A percentile compares a stretch with the other conserved stretches of the same genome.
Evolutionary conservation across 768 basidiomycete genomes (phyloP).

Genomic region (Termitomyces sp.): DNA sequence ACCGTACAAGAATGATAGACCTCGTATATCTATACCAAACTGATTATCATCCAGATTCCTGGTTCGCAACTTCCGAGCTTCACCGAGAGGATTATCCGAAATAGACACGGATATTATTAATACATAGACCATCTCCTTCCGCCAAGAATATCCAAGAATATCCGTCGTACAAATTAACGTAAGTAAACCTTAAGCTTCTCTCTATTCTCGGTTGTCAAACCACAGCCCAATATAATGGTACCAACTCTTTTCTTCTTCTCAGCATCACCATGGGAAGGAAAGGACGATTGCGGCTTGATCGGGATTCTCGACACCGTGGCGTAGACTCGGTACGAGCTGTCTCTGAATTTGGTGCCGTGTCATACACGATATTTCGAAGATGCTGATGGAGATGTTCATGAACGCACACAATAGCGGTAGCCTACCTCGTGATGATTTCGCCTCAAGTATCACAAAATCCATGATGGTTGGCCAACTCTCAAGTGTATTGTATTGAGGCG

Average conservation of each 20-base stretch:
- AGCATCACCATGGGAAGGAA: background rate
- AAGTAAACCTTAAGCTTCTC: background rate
- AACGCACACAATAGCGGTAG: no score
- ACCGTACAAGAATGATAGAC: background rate
- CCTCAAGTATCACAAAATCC: no score
- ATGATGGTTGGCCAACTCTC: no score
- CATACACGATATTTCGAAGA: background rate
- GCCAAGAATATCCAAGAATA: constrained; percentile 1
- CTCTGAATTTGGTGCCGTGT: background rate
- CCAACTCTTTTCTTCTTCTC: background rate
- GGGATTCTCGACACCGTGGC: background rate
- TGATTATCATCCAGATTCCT: background rate
- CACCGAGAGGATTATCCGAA: background rate
- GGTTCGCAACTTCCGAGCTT: background rate
- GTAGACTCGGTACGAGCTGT: background rate
- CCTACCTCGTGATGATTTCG: no score
- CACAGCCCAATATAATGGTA: background rate
- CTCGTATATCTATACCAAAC: background rate
- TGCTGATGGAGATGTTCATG: no score
- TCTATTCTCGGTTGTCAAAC: background rate
- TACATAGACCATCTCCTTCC: background rate
- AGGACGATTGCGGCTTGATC: background rate
- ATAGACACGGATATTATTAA: background rate
- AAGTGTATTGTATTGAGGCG: no score
- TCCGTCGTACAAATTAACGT: background rate